Percentiles rank a stretch among this genome's conserved stretches.
These are phyloP conservation scores for Aureobasidium sp. DNA, from an alignment of 2,329 filamentous ascomycete species.

Conservation along the genomic window DNA sequence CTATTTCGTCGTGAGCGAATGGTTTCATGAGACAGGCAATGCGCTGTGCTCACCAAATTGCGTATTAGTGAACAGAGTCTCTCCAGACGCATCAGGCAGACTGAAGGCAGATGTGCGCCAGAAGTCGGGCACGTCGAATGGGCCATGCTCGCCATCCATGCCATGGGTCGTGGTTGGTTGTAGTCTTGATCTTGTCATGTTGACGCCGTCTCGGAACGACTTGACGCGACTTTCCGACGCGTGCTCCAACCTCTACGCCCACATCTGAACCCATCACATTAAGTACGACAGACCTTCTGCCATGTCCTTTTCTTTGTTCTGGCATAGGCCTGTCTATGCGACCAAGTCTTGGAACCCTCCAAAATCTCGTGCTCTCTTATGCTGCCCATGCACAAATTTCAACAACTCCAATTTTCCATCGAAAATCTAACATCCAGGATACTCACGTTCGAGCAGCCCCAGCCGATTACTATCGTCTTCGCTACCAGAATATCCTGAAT, in stretches of 20 bases:
- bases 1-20: neutral
- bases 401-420: neutral
- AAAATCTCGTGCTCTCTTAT: neutral
- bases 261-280: neutral
- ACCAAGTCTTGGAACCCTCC: neutral
- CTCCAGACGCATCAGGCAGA: slow-evolving; percentile 1
- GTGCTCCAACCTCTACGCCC: neutral
- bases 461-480: neutral
- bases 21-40: neutral
- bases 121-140: slow-evolving; percentile 22
- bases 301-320: neutral
- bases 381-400: neutral
- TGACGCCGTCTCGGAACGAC: neutral
- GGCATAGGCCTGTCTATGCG: neutral
- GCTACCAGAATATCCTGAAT: neutral
- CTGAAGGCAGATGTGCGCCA: slow-evolving; percentile 19
- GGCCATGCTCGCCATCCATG: slow-evolving; percentile 10
- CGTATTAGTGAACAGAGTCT: slow-evolving; percentile 14
- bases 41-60: slow-evolving; percentile 6
- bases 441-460: no score
- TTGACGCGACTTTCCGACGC: slow-evolving; percentile 4
- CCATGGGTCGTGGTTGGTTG: neutral
- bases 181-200: neutral
- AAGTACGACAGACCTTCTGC: neutral
- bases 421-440: neutral